phyloP scores from a whole-genome alignment of 2,329 filamentous ascomycete species.

The Penicillium sp. region DNA sequence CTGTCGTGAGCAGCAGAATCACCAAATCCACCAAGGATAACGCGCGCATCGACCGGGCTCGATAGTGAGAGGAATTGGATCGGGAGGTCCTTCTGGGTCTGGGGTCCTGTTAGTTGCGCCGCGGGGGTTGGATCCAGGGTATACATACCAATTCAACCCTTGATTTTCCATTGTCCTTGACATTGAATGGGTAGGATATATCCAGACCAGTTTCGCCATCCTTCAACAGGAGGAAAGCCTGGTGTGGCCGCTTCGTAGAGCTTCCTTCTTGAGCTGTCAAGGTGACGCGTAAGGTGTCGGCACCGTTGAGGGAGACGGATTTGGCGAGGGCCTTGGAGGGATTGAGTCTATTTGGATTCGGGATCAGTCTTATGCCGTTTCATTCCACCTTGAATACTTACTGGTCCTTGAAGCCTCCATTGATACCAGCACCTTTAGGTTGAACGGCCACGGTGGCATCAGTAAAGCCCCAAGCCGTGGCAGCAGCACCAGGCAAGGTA shows the following conservation, averaged over 20 bases:
- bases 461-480: slow-evolving; percentile 61
- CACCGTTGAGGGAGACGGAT: slow-evolving; percentile 63
- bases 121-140: background rate
- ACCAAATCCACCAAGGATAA: slow-evolving; percentile 87
- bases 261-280: slow-evolving; percentile 79
- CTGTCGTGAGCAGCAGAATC: slow-evolving; percentile 66
- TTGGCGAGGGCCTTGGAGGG: slow-evolving; percentile 62
- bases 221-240: slow-evolving; percentile 83
- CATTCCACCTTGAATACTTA: slow-evolving; percentile 31
- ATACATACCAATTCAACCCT: slow-evolving; percentile 75
- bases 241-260: slow-evolving; percentile 82
- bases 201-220: slow-evolving; percentile 77
- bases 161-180: slow-evolving; percentile 87
- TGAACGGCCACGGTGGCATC: slow-evolving; percentile 64
- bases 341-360: slow-evolving; percentile 53
- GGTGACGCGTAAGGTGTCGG: slow-evolving; percentile 77
- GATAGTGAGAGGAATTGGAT: slow-evolving; percentile 71
- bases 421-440: slow-evolving; percentile 61
- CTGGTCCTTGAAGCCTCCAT: slow-evolving; percentile 57
- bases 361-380: slow-evolving; percentile 9
- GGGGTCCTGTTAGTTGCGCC: slow-evolving; percentile 24
- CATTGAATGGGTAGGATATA: slow-evolving; percentile 77
- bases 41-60: slow-evolving; percentile 71
- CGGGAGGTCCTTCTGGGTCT: slow-evolving; percentile 90
- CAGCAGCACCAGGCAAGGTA: slow-evolving; percentile 44